Base-by-base conservation (phyloP, 768 basidiomycete genomes). In the Serendipita vermifera region DNA sequence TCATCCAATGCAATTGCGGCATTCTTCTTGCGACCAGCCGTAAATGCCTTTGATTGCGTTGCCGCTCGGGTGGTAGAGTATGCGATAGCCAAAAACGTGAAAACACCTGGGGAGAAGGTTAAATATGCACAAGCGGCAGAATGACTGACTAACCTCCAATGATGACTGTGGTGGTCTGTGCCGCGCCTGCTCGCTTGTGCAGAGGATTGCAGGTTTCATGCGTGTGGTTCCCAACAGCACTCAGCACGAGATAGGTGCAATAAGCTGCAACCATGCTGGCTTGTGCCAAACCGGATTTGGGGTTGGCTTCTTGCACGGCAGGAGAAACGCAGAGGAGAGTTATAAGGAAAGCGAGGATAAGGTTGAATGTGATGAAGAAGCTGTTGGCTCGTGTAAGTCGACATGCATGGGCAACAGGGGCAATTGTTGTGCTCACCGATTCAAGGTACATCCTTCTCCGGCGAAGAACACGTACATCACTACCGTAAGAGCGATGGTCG, bases 81-180 rank as follows among this genome's bases (percentile, higher is more conserved):
- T 5, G 96, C 94, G 62, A 99, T 96, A 3, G 96, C 93, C 41
- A 98, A 70, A 80, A 99, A 99, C 0, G 96, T 99, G 70, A 99
- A 96, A 9, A 90, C 68, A 5, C 89, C 46, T 51, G 24, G 20
- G 9, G 24, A n/a, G 24, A n/a, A n/a, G n/a, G n/a, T n/a, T n/a
- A 9, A 29, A 27, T 26, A 11, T 31, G 26, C 46, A 31, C n/a
- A 7, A 22, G 26, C 40, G 27, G 24, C 9, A 20, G 5, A 41
- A n/a, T 20, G 5, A 41, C 17, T 17, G 7, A 6, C 26, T 41
- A 20, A 51, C 46, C 96, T 29, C 96, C 96, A 39, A 97, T 75
- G 26, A 97, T 73, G 41, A 96, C 81, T 2, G 88, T 85, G 5
- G 90, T 91, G 33, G 82, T 90, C 58, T 83, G 81, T 0, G 93